These are phyloP conservation scores for Pilatotrama ljubarskyi DNA, from an alignment of 768 basidiomycete genomes.

Conservation along the genomic window DNA sequence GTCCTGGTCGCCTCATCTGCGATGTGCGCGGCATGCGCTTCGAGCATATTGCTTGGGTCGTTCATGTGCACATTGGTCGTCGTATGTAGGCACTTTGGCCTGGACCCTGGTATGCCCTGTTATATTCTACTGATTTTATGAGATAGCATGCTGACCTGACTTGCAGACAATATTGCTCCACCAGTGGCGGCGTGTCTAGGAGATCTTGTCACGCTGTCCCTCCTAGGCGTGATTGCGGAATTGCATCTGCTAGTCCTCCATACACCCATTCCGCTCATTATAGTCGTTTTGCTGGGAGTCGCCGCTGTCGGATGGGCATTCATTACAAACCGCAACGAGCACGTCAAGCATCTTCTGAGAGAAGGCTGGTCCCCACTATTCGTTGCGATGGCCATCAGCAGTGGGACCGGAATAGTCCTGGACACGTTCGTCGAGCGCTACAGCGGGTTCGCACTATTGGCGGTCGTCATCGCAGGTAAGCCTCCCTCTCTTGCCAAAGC, in stretches of 20 bases:
- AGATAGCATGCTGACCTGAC: not conserved
- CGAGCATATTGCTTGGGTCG: slow-evolving; percentile 78
- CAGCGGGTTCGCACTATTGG: slow-evolving; percentile 84
- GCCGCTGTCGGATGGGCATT: slow-evolving; percentile 50
- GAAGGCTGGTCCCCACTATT: slow-evolving; percentile 92
- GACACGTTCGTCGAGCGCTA: slow-evolving; percentile 87
- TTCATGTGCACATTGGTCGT: slow-evolving; percentile 91
- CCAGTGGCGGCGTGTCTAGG: slow-evolving; percentile 92
- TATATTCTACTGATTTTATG: not conserved
- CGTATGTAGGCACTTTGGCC: slow-evolving; percentile 67
- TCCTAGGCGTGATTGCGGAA: slow-evolving; percentile 75
- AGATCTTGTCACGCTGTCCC: slow-evolving; percentile 85
- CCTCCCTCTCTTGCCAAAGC: slow-evolving; percentile 5
- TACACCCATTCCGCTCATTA: slow-evolving; percentile 61
- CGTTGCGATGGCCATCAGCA: slow-evolving; percentile 86
- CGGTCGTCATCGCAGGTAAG: slow-evolving; percentile 84
- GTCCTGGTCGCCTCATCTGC: slow-evolving; percentile 74
- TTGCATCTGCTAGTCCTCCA: slow-evolving; percentile 65
- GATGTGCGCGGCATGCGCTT: slow-evolving; percentile 80
- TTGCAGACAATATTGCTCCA: slow-evolving; percentile 89
- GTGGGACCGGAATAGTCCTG: slow-evolving; percentile 87
- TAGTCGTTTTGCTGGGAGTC: slow-evolving; percentile 52
- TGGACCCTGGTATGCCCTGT: slow-evolving; percentile 73
- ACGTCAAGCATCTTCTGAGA: slow-evolving; percentile 69
- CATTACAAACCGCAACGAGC: slow-evolving; percentile 62